These are phyloP conservation scores for Litchi chinensis DNA, from an alignment of 345 rosid species.

Conservation along the genomic window DNA sequence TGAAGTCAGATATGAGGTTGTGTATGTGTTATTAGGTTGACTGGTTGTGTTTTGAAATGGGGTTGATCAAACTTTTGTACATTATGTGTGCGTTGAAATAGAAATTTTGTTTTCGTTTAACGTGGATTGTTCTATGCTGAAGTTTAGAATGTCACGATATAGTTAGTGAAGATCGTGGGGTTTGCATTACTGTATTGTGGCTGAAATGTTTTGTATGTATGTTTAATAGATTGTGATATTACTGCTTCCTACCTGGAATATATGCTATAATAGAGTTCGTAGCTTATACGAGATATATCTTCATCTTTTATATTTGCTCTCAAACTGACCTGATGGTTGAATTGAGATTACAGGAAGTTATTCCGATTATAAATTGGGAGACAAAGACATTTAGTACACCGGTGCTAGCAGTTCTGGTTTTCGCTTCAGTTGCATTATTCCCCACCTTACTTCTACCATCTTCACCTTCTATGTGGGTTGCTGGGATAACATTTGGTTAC, in stretches of 20 bases:
- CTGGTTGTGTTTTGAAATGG: conserved; percentile 1
- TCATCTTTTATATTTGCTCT: conserved; percentile 1
- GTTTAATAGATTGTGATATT: neutral
- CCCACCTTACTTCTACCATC: conserved; percentile 89
- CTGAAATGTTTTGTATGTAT: neutral
- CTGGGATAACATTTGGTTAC: conserved; percentile 95
- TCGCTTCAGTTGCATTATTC: conserved; percentile 84
- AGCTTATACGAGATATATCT: neutral
- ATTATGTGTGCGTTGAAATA: neutral
- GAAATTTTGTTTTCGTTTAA: no score
- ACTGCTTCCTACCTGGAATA: neutral
- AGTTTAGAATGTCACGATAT: neutral
- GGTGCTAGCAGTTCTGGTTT: conserved; percentile 67
- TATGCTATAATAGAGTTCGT: neutral
- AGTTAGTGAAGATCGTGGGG: no score
- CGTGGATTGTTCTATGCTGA: neutral
- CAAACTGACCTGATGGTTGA: conserved; percentile 16
- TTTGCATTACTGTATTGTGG: neutral
- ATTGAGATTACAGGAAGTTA: conserved; percentile 62
- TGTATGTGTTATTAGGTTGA: neutral
- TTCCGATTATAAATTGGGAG: conserved; percentile 96
- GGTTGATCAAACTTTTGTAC: neutral
- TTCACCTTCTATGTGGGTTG: conserved; percentile 98
- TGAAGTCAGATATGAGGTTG: neutral
- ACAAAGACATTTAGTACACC: conserved; percentile 80